A percentile compares a stretch with the other conserved stretches of the same genome.
phyloP scores from a whole-genome alignment of 139 green algal genomes.

The Chlamydomonas applanata region DNA sequence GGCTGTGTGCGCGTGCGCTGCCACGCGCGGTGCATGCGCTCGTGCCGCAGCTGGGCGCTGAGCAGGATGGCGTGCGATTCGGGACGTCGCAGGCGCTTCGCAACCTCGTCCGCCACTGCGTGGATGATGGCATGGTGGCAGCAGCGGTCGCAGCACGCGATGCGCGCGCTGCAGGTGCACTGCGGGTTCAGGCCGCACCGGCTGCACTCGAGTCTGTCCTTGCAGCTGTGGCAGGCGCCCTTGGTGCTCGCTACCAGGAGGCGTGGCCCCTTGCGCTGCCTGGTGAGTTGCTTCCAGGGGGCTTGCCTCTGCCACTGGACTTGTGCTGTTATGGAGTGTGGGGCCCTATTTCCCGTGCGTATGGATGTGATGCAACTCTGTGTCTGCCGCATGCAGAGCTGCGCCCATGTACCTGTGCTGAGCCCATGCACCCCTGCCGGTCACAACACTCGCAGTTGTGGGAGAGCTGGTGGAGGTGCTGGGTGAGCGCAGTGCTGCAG shows the following conservation, averaged over 20 bases:
- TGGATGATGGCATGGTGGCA: constrained; percentile 38
- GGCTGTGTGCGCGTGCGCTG: constrained; percentile 43
- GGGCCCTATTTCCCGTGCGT: no score
- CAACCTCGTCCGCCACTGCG: constrained; percentile 45
- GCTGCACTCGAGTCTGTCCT: constrained; percentile 51
- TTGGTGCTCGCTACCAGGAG: constrained; percentile 68
- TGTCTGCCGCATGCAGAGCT: no score
- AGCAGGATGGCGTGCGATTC: constrained; percentile 77
- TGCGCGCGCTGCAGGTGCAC: constrained; percentile 19
- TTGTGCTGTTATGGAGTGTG: no score
- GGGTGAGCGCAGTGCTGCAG: constrained; percentile 18
- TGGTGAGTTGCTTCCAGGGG: no score
- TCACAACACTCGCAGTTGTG: constrained; percentile 34
- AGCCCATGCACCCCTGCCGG: no score
- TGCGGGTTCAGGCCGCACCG: neutral
- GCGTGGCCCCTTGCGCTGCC: constrained; percentile 75
- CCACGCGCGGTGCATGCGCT: constrained; percentile 62
- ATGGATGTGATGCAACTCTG: no score
- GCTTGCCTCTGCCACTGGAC: no score
- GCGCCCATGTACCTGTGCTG: no score
- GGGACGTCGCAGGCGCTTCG: constrained; percentile 51
- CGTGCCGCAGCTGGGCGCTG: constrained; percentile 61
- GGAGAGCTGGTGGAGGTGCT: constrained; percentile 50
- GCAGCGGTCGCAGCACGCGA: constrained; percentile 28
- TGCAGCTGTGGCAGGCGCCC: constrained; percentile 51